Base-by-base conservation (phyloP, 2,329 filamentous ascomycete species). In the Aureobasidium uvarum region DNA sequence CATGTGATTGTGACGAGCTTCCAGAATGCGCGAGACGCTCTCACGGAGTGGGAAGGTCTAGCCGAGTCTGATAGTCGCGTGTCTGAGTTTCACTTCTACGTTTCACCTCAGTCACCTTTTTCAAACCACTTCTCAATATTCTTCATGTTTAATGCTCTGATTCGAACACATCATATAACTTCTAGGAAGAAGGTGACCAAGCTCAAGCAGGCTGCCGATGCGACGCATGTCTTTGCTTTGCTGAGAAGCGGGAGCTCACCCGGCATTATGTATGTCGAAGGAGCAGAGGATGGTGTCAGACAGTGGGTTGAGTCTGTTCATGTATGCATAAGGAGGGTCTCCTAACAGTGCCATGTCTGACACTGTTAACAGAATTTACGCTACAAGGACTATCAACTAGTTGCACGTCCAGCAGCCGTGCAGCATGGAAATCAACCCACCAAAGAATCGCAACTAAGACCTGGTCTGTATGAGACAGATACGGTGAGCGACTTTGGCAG, bases 111-210 rank as follows among this genome's bases (percentile, higher is more conserved):
- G 13, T 31, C n/a, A 28, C 20, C 28, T 6, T 3, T 3, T 6
- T 43, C 25, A 28, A 28, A 45, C 25, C 39, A 45, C 16, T 31
- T 23, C 16, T 33, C 25, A 31, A 3, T 8, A 39, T 45, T 20
- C 14, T 58, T 58, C 54, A 62, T 74, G 23, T 83, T 77, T 72
- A 84, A 85, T 72, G 84, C 88, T 36, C 79, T 93, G 52, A 90
- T 93, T 67, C 85, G 89, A 62, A 93, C 90, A 0, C 90, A 93
- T 70, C 90, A 93, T 75, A 92, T 93, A 72, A 92, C 89, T 4
- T 92, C 88, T 0, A 87, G 89, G 69, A 92, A 91, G 74, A 93
- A 93, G 73, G 82, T 88, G 51, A 78, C 81, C 31, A 81, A 81
- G 65, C 81, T 93, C 25, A 85, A 81, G 59, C 88, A 89, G 74